Evolutionary conservation across 2,329 filamentous ascomycete species (phyloP), one percentile per base, ranked within the genome.

Genomic region (Trichoderma gracile): DNA sequence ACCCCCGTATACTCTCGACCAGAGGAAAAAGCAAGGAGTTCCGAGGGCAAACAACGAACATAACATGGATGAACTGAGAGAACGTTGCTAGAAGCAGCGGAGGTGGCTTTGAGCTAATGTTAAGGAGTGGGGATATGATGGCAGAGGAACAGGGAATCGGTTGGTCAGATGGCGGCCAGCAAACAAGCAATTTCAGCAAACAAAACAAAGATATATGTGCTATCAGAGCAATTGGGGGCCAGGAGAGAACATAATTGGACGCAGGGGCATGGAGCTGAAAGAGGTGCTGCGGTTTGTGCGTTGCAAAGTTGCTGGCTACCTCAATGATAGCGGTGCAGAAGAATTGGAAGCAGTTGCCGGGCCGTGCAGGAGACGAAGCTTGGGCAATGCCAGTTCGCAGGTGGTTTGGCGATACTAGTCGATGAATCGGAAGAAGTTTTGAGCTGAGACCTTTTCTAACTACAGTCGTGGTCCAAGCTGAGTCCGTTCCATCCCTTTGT

Each of bases 81-180:
- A 52, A 21, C 8, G 46, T 33, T 33, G 25, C 49, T 33, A n/a
- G 12, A 30, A 17, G 25, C 27, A 17, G 40, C 6, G 19, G 40
- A 53, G 21, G 58, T 45, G 58, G 58, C 58, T 62, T 21, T 53
- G 17, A 49, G 27, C 58, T 62, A 54, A 54, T 54, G 58, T 15
- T 38, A 8, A 21, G 19, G 25, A 21, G 58, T 54, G 58, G 58
- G 30, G 58, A 46, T 62, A 2, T 19, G 40, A 33, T 10, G 49
- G 21, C 21, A 19, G 8, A 14, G 8, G n/a, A 49, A 14, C 58
- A 46, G 40, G 57, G 49, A 1, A 45, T 21, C 21, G 25, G 58
- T 62, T 62, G 58, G 58, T n/a, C 25, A n/a, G 58, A 38, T n/a
- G 33, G 14, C 25, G 9, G 17, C 19, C 17, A 19, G 38, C 57